These are phyloP conservation scores for Pholiota adiposa DNA, from an alignment of 1,284 basidiomycete species.

Conservation along the genomic window DNA sequence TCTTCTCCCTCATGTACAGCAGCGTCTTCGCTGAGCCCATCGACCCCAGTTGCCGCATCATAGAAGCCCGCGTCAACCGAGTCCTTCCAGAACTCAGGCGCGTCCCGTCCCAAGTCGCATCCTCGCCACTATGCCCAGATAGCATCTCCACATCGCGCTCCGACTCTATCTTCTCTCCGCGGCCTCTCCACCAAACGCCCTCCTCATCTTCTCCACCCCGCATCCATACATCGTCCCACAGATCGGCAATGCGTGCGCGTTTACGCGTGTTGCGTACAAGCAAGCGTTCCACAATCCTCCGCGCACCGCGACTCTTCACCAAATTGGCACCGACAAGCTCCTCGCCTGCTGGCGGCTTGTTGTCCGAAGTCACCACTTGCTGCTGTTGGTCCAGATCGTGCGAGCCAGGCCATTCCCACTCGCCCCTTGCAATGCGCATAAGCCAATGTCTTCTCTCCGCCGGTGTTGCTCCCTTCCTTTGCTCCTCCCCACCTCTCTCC, in stretches of 20 bases:
- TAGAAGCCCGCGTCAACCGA: conserved; percentile 15
- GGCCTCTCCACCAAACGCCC: conserved; percentile 20
- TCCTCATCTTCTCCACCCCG: conserved; percentile 29
- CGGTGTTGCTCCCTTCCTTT: conserved; percentile 25
- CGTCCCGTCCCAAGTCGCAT: conserved; percentile 12
- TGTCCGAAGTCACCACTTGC: conserved; percentile 1
- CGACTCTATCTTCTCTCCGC: conserved; percentile 2
- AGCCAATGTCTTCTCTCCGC: conserved; percentile 56
- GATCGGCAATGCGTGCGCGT: conserved; percentile 58
- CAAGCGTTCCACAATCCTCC: conserved; percentile 60
- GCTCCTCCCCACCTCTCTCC: conserved; percentile 25
- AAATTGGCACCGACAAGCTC: conserved; percentile 41
- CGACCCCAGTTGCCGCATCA: conserved; percentile 11
- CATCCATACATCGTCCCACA: conserved; percentile 78
- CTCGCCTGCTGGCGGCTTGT: conserved; percentile 5
- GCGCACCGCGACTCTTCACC: conserved; percentile 51
- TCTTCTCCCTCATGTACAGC: conserved; percentile 23
- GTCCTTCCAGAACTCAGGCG: conserved; percentile 21
- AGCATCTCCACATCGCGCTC: neutral
- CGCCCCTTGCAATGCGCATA: conserved; percentile 79
- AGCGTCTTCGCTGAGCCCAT: neutral
- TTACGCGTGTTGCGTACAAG: conserved; percentile 72
- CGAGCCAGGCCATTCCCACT: conserved; percentile 71
- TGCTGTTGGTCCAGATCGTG: conserved; percentile 15
- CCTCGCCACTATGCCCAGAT: neutral